Conservation (phyloP, 2,329 filamentous ascomycete genomes). For the Teratosphaeria gauchensis region DNA sequence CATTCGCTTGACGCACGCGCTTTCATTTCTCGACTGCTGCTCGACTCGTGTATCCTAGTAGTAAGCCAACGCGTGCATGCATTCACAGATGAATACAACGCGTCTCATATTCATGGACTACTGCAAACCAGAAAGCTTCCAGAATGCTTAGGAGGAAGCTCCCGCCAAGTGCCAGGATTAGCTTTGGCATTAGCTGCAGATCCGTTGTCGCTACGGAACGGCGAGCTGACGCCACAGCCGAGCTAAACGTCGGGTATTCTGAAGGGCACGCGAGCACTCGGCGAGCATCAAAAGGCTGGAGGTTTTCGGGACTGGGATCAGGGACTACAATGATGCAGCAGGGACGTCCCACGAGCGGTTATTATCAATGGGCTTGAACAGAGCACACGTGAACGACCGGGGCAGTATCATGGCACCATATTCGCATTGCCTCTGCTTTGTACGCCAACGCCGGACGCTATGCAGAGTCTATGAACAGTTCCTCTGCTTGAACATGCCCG, state of each 20-base stretch:
- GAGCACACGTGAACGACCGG: background rate
- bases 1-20: background rate
- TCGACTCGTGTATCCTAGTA: background rate
- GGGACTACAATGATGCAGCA: background rate
- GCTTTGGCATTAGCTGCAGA: background rate
- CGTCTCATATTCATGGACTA: background rate
- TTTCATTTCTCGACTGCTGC: background rate
- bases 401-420: background rate
- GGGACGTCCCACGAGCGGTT: background rate
- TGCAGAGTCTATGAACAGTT: background rate
- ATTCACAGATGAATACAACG: background rate
- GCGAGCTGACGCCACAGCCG: background rate
- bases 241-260: background rate
- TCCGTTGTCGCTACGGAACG: background rate
- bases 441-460: conserved; percentile 2
- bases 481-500: background rate
- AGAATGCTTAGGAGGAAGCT: background rate
- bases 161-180: background rate
- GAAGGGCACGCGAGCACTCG: background rate
- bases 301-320: no score
- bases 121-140: background rate
- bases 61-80: background rate
- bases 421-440: background rate
- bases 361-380: no score
- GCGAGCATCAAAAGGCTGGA: no score